Evolutionary conservation across 2,329 filamentous ascomycete species (phyloP).

Genomic region (Colletotrichum zoysiae): DNA sequence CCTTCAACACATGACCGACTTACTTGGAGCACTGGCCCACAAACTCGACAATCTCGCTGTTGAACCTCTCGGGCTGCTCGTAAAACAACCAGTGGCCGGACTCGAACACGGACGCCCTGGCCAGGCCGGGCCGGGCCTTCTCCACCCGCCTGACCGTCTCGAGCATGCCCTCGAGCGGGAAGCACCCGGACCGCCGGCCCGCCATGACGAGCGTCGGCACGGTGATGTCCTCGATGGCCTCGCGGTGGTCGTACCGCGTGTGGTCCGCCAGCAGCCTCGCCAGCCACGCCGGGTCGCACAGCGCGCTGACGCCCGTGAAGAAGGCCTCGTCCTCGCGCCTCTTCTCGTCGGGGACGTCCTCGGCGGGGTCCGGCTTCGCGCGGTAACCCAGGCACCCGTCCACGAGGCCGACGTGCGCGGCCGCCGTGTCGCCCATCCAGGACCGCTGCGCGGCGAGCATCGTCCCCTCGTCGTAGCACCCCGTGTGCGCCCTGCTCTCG

Average conservation of each 20-base stretch:
- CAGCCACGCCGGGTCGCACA: constrained; percentile 54
- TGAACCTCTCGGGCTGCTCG: constrained; percentile 55
- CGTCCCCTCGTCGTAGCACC: constrained; percentile 55
- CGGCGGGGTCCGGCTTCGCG: constrained; percentile 44
- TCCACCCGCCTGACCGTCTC: constrained; percentile 52
- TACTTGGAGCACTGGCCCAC: constrained; percentile 20
- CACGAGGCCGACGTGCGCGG: constrained; percentile 50
- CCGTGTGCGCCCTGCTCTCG: constrained; percentile 48
- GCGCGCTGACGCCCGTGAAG: constrained; percentile 50
- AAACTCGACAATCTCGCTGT: constrained; percentile 47
- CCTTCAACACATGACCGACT: neutral
- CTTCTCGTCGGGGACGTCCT: constrained; percentile 45
- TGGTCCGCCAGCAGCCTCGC: constrained; percentile 55
- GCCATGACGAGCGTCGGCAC: constrained; percentile 54
- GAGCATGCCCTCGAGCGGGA: constrained; percentile 53
- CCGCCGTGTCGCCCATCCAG: constrained; percentile 44
- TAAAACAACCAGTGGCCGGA: constrained; percentile 58
- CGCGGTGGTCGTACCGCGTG: constrained; percentile 57
- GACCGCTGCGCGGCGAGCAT: constrained; percentile 49
- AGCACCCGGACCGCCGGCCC: constrained; percentile 54
- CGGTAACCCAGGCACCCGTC: constrained; percentile 54
- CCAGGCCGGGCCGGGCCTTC: constrained; percentile 44
- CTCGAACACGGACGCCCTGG: constrained; percentile 50
- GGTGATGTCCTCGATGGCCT: constrained; percentile 52
- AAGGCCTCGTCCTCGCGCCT: constrained; percentile 50